Conservation (phyloP, 2,329 filamentous ascomycete genomes). For the Diaporthe eres region DNA sequence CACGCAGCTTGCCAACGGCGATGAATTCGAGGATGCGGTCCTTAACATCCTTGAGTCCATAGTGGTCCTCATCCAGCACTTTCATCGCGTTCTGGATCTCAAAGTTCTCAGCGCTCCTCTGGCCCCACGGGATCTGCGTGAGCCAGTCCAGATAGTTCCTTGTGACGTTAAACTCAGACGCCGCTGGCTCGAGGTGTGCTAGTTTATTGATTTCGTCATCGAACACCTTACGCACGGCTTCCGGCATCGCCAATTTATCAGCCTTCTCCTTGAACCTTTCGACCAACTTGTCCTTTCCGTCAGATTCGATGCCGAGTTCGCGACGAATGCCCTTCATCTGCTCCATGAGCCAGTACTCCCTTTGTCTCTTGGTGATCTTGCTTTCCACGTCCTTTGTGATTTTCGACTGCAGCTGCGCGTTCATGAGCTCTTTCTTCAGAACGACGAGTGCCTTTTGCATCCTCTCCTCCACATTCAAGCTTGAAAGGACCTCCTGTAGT, state of each 20-base stretch:
- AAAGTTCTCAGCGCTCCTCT: slow-evolving; percentile 96
- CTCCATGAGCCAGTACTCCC: slow-evolving; percentile 99
- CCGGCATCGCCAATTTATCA: slow-evolving; percentile 94
- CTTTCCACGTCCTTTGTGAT: slow-evolving; percentile 98
- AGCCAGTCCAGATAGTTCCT: slow-evolving; percentile 99
- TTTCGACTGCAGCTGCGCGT: slow-evolving; percentile 95
- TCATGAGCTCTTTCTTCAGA: slow-evolving; percentile 98
- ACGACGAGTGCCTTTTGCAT: slow-evolving; percentile 93
- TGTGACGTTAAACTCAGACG: slow-evolving; percentile 98
- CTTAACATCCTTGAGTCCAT: slow-evolving; percentile 97
- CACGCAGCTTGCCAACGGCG: slow-evolving; percentile 95
- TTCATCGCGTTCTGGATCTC: slow-evolving; percentile 91
- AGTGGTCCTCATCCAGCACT: slow-evolving; percentile 95
- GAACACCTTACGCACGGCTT: slow-evolving; percentile 96
- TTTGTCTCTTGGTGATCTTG: slow-evolving; percentile 96
- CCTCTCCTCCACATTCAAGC: slow-evolving; percentile 91
- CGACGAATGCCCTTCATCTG: slow-evolving; percentile 99
- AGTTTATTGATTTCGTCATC: slow-evolving; percentile 99
- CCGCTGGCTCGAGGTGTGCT: slow-evolving; percentile 92
- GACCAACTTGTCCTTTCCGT: slow-evolving; percentile 97
- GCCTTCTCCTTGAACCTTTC: slow-evolving; percentile 98
- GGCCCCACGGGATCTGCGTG: slow-evolving; percentile 97
- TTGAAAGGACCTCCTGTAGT: slow-evolving; percentile 90
- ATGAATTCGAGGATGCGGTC: slow-evolving; percentile 99
- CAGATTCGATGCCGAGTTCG: slow-evolving; percentile 95